Conservation (phyloP, 2,329 filamentous ascomycete species). For the Talaromyces marneffei region DNA sequence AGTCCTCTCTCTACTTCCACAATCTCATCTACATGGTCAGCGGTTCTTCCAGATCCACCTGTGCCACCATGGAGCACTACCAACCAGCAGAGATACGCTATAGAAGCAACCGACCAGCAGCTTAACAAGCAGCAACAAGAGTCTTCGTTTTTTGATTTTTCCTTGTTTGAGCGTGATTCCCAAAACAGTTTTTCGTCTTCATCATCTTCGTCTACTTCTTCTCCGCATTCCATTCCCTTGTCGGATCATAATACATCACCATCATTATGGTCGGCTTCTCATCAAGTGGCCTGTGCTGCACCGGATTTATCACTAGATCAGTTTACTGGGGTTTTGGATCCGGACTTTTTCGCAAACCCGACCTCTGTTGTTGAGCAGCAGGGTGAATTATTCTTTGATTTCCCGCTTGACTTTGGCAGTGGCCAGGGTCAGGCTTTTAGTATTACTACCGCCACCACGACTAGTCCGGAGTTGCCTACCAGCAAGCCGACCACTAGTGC, state of each 20-base stretch:
- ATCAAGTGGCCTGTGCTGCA: conserved; percentile 2
- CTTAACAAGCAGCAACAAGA: background rate
- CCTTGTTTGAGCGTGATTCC: conserved; percentile 13
- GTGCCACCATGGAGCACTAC: conserved; percentile 13
- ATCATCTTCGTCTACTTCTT: conserved; percentile 9
- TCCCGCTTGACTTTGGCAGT: conserved; percentile 6
- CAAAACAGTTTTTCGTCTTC: conserved; percentile 4
- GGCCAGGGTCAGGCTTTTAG: background rate
- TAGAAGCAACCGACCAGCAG: no score
- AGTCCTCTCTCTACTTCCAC: conserved; percentile 5
- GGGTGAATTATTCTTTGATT: conserved; percentile 8
- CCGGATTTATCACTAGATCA: conserved; percentile 9
- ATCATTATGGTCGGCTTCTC: conserved; percentile 9
- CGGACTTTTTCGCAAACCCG: conserved; percentile 5
- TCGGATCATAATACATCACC: conserved; percentile 6
- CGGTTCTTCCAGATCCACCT: conserved; percentile 11
- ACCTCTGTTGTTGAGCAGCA: conserved; percentile 1
- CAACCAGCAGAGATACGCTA: no score
- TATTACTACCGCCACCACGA: background rate
- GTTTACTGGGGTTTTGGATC: conserved; percentile 10
- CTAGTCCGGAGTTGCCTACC: background rate
- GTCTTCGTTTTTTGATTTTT: conserved; percentile 7
- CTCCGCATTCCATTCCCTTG: conserved; percentile 5
- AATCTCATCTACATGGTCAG: conserved; percentile 14
- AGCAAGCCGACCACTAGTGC: background rate